Evolutionary conservation across 805 yeast genomes (phyloP).

Genomic region (Priceomyces haplophilus): DNA sequence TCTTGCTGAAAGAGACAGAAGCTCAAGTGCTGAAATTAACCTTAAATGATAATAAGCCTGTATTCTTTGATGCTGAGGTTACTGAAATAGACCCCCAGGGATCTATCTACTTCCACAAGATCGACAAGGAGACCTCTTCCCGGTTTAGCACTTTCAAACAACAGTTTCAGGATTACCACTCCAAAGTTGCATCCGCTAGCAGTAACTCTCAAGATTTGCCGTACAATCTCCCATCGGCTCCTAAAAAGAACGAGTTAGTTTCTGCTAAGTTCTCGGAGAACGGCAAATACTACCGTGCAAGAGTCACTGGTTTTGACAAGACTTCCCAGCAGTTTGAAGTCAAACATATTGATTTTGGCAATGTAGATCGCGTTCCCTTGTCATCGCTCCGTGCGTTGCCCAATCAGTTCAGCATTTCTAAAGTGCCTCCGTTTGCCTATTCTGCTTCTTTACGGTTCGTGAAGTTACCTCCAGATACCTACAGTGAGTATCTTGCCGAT

Average conservation of each 20-base stretch:
- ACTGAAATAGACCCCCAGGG: constrained; percentile 47
- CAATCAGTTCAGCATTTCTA: constrained; percentile 37
- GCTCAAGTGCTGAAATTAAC: constrained; percentile 18
- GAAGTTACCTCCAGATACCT: constrained; percentile 54
- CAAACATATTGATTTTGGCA: constrained; percentile 62
- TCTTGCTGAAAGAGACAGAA: constrained; percentile 14
- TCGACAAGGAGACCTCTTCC: constrained; percentile 35
- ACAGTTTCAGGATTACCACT: constrained; percentile 45
- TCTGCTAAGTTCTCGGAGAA: constrained; percentile 52
- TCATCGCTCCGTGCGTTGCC: constrained; percentile 53
- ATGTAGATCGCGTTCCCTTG: constrained; percentile 43
- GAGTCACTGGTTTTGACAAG: constrained; percentile 46
- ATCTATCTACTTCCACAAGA: constrained; percentile 43
- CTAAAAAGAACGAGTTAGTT: constrained; percentile 57
- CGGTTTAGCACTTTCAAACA: constrained; percentile 44
- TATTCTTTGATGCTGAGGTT: constrained; percentile 52
- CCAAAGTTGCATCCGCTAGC: constrained; percentile 35
- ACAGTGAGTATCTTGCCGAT: constrained; percentile 52
- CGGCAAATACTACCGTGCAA: constrained; percentile 59
- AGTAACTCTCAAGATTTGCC: constrained; percentile 37
- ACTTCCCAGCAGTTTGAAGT: constrained; percentile 44
- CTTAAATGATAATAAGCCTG: constrained; percentile 31
- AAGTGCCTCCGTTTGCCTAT: constrained; percentile 53
- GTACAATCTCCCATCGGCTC: constrained; percentile 35
- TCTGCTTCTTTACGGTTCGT: constrained; percentile 52